phyloP scores from a whole-genome alignment of 371 early-diverging fungal species.

The Lichtheimia ornata region DNA sequence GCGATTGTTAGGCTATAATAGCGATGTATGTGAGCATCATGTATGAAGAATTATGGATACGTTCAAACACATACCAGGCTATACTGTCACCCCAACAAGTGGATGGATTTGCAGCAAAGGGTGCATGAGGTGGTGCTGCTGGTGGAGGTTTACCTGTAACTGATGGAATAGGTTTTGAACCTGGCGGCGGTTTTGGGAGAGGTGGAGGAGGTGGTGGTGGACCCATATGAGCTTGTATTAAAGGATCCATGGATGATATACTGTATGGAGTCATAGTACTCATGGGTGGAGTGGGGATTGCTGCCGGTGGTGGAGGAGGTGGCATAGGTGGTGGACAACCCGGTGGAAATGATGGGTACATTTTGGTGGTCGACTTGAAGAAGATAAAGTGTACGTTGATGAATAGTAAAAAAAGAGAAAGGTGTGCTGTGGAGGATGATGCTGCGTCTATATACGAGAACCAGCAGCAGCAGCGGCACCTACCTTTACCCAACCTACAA shows the following conservation, averaged over 20 bases:
- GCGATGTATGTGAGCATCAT: background rate
- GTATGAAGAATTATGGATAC: background rate
- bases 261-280: constrained; percentile 4
- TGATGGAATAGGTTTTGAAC: background rate
- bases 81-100: constrained; percentile 5
- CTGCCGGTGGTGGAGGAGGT: constrained; percentile 5
- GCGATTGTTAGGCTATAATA: background rate
- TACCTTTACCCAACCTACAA: too few species aligned
- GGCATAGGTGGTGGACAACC: constrained; percentile 2
- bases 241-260: constrained; percentile 7
- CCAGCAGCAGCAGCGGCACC: too few species aligned
- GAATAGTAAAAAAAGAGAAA: too few species aligned
- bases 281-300: constrained; percentile 9
- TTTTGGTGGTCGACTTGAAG: too few species aligned
- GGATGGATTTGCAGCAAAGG: background rate
- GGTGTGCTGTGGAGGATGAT: too few species aligned
- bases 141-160: too few species aligned
- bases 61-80: background rate
- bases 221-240: background rate
- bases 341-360: background rate
- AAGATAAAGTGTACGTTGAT: too few species aligned
- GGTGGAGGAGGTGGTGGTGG: constrained; percentile 8
- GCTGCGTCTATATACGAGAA: too few species aligned
- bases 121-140: background rate
- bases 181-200: background rate